These are phyloP conservation scores for Monosporascus sp. DNA, from an alignment of 2,329 filamentous ascomycete species.

Conservation along the genomic window DNA sequence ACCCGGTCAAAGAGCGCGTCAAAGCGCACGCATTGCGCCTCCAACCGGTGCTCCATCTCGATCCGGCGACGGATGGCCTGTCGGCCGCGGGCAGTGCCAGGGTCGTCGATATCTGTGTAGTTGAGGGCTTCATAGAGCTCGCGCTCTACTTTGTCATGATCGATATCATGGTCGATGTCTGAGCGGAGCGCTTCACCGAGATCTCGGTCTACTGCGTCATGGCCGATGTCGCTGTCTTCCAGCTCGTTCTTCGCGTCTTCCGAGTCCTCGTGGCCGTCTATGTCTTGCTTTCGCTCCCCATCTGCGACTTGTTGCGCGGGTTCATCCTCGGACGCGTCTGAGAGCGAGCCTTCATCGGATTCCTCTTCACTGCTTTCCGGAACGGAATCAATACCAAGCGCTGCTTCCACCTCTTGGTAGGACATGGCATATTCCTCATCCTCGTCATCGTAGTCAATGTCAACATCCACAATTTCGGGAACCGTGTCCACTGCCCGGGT, in stretches of 20 bases:
- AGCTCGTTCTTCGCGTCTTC: slow-evolving; percentile 3
- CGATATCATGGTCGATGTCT: slow-evolving; percentile 2
- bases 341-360: not conserved
- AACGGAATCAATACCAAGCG: slow-evolving; percentile 22
- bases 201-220: slow-evolving; percentile 10
- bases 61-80: slow-evolving; percentile 14
- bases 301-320: too few relatives aligned
- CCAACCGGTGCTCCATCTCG: slow-evolving; percentile 18
- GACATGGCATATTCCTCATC: slow-evolving; percentile 25
- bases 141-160: slow-evolving; percentile 3
- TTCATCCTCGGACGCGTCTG: not conserved
- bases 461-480: not conserved
- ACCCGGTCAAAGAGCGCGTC: slow-evolving; percentile 13
- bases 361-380: not conserved
- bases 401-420: slow-evolving; percentile 39
- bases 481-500: not conserved
- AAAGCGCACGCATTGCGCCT: slow-evolving; percentile 16
- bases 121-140: slow-evolving; percentile 19
- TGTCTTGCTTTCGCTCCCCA: too few relatives aligned
- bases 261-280: slow-evolving; percentile 2
- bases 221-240: slow-evolving; percentile 3
- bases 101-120: slow-evolving; percentile 11
- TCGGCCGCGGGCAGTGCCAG: slow-evolving; percentile 9
- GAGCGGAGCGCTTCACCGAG: slow-evolving; percentile 11
- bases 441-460: slow-evolving; percentile 10